These are phyloP conservation scores for Rhododendron henanense DNA, from an alignment of 148 eudicot species.

Conservation along the genomic window DNA sequence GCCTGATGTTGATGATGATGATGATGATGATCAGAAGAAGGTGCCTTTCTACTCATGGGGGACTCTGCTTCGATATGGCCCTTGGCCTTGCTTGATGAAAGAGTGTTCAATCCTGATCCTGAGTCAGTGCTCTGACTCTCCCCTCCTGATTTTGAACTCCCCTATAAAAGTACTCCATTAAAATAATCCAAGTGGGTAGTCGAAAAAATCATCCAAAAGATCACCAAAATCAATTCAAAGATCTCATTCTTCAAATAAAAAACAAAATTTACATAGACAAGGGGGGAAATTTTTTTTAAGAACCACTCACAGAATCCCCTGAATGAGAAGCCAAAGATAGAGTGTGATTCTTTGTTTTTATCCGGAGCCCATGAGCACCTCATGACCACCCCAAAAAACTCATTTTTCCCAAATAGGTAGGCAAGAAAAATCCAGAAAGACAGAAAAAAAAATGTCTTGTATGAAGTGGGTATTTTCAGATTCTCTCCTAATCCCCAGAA, in stretches of 20 bases:
- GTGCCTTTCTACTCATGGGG: constrained; percentile 50
- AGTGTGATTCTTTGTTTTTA: background rate
- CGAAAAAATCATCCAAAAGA: background rate
- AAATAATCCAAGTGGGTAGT: constrained; percentile 16
- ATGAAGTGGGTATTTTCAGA: background rate
- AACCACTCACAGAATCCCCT: background rate
- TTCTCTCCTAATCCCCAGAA: background rate
- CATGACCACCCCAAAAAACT: background rate
- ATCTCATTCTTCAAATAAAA: background rate
- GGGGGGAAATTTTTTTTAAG: background rate
- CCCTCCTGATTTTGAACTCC: constrained; percentile 59
- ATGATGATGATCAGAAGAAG: constrained; percentile 12
- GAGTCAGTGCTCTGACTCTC: constrained; percentile 52
- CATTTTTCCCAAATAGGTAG: background rate
- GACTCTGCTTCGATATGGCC: constrained; percentile 49
- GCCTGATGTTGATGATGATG: constrained; percentile 26
- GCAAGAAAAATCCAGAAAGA: constrained; percentile 10
- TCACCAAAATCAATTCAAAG: background rate
- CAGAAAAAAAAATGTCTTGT: constrained; percentile 6
- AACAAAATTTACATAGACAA: background rate
- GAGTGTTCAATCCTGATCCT: constrained; percentile 71
- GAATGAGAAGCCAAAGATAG: background rate
- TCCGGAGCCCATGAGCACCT: background rate
- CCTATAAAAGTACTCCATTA: constrained; percentile 30
- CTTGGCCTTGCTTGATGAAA: constrained; percentile 53